Conservation (phyloP, 495 filamentous ascomycete genomes). For the Letharia lupina region DNA sequence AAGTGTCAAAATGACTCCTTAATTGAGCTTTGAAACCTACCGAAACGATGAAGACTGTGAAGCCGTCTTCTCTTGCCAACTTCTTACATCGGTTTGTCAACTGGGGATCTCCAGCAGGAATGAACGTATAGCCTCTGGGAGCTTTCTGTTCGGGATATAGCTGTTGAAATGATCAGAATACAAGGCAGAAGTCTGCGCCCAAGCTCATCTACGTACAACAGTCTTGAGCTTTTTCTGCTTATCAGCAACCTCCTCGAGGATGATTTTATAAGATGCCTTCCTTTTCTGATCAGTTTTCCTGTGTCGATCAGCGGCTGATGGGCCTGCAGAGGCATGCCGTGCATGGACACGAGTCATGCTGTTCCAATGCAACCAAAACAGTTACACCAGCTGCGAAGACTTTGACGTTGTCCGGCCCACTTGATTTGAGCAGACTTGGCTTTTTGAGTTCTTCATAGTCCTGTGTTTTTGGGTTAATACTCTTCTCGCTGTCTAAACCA, state of each 20-base stretch:
- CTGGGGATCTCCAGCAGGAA: slow-evolving; percentile 70
- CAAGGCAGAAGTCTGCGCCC: slow-evolving; percentile 2
- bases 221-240: slow-evolving; percentile 53
- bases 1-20: slow-evolving; percentile 9
- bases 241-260: slow-evolving; percentile 49
- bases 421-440: slow-evolving; percentile 1
- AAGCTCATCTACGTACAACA: slow-evolving; percentile 40
- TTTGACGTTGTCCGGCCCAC: not conserved
- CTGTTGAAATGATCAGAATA: slow-evolving; percentile 30
- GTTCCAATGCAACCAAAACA: not conserved
- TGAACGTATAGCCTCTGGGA: slow-evolving; percentile 73
- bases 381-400: not conserved
- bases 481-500: not conserved
- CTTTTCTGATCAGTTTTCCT: slow-evolving; percentile 25
- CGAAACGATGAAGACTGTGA: slow-evolving; percentile 70
- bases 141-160: slow-evolving; percentile 45
- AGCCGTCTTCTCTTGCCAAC: slow-evolving; percentile 55
- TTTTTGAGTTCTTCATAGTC: not conserved
- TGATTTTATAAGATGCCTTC: slow-evolving; percentile 47
- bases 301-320: slow-evolving; percentile 20
- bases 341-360: slow-evolving; percentile 18
- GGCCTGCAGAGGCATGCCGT: slow-evolving; percentile 19
- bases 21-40: slow-evolving; percentile 35
- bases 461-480: not conserved
- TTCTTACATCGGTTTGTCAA: slow-evolving; percentile 75